A percentile compares a stretch with the other conserved stretches of the same genome.
phyloP scores from a whole-genome alignment of 805 yeast species.

The Starmerella vitae region DNA sequence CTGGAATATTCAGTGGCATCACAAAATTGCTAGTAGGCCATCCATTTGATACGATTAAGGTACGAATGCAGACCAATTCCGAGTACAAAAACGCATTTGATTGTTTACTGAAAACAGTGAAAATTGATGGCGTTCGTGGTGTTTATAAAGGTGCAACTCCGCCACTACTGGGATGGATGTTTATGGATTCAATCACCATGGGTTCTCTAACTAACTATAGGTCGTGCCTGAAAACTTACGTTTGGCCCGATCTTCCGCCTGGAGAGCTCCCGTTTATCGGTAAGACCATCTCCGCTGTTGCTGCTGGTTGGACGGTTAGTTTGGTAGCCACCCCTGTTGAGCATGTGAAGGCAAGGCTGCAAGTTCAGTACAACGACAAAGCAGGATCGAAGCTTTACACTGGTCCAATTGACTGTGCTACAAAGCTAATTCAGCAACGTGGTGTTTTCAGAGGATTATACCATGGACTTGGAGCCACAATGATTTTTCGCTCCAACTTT shows the following conservation, averaged over 20 bases:
- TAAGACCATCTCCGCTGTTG: constrained; percentile 60
- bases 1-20: constrained; percentile 79
- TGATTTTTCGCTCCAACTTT: constrained; percentile 77
- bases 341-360: constrained; percentile 74
- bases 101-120: constrained; percentile 57
- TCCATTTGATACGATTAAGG: constrained; percentile 82
- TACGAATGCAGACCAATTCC: constrained; percentile 65
- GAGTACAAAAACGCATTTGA: constrained; percentile 71
- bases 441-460: constrained; percentile 59
- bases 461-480: constrained; percentile 71
- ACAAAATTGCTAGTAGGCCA: constrained; percentile 85
- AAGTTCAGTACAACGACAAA: constrained; percentile 73
- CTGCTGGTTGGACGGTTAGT: constrained; percentile 80
- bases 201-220: constrained; percentile 75
- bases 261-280: constrained; percentile 57
- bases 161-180: constrained; percentile 84
- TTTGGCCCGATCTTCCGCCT: constrained; percentile 41
- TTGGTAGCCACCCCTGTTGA: constrained; percentile 95
- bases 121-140: constrained; percentile 64
- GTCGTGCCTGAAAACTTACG: constrained; percentile 46
- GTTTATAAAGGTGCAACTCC: constrained; percentile 87
- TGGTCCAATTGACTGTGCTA: constrained; percentile 68
- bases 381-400: constrained; percentile 48
- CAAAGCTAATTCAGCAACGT: constrained; percentile 31
- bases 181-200: constrained; percentile 84